Conservation (phyloP, 345 rosid species). For the Cardamine occulta region DNA sequence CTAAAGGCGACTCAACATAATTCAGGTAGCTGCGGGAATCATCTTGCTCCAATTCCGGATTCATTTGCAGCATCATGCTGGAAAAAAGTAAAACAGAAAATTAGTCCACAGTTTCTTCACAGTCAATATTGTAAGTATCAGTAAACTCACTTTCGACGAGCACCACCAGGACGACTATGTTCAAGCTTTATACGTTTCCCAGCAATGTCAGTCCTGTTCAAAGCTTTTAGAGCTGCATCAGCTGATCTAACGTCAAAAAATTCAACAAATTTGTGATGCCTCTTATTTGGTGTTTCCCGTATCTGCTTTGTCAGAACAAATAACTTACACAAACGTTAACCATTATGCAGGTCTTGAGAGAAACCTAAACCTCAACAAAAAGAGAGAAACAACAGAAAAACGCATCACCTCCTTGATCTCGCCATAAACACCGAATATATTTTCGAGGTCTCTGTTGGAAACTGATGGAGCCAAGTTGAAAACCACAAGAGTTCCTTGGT, state of each 20-base stretch:
- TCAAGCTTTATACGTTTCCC: slow-evolving; percentile 88
- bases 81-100: background rate
- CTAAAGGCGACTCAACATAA: slow-evolving; percentile 59
- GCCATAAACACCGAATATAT: slow-evolving; percentile 71
- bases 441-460: slow-evolving; percentile 69
- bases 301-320: slow-evolving; percentile 54
- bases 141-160: slow-evolving; percentile 62
- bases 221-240: slow-evolving; percentile 73
- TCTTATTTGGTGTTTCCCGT: slow-evolving; percentile 84
- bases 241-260: slow-evolving; percentile 84
- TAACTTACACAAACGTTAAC: slow-evolving; percentile 42
- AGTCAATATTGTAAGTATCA: slow-evolving; percentile 8
- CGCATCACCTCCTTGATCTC: slow-evolving; percentile 77
- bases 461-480: slow-evolving; percentile 83
- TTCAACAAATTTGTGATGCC: slow-evolving; percentile 84
- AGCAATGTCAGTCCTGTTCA: slow-evolving; percentile 76
- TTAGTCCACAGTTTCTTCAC: background rate
- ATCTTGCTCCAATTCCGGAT: slow-evolving; percentile 69
- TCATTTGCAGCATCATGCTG: slow-evolving; percentile 67
- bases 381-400: background rate
- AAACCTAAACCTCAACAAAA: slow-evolving; percentile 7
- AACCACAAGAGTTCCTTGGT: slow-evolving; percentile 81
- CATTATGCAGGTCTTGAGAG: slow-evolving; percentile 2
- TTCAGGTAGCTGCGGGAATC: slow-evolving; percentile 56
- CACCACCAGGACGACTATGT: slow-evolving; percentile 90